Evolutionary conservation across 2,329 filamentous ascomycete species (phyloP).

Genomic region (Ophiosphaerella herpotricha): DNA sequence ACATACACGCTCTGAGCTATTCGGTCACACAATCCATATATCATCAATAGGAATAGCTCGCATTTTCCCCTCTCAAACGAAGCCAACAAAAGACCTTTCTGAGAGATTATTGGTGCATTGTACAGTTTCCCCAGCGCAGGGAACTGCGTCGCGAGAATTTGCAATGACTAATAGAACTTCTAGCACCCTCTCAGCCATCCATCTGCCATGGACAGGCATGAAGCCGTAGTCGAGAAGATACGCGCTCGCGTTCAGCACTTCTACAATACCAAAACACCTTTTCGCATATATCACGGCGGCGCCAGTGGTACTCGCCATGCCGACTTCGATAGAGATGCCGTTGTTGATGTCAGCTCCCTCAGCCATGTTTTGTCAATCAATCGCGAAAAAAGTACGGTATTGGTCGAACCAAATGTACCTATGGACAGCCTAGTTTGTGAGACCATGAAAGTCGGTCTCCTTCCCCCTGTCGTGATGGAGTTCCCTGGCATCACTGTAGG

Average conservation of each 20-base stretch:
- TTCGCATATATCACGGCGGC: conserved; percentile 69
- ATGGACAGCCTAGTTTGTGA: conserved; percentile 67
- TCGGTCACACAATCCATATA: no score
- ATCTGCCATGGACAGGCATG: conserved; percentile 28
- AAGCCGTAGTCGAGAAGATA: conserved; percentile 26
- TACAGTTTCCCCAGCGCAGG: no score
- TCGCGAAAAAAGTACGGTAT: conserved; percentile 54
- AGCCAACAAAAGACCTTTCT: no score
- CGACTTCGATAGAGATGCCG: conserved; percentile 36
- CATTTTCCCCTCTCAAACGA: no score
- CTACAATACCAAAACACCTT: conserved; percentile 30
- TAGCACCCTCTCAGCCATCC: no score
- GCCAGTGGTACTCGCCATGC: conserved; percentile 73
- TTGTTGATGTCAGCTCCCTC: conserved; percentile 69
- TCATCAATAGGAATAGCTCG: no score
- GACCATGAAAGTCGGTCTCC: conserved; percentile 58
- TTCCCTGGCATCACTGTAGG: conserved; percentile 72
- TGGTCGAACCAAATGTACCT: conserved; percentile 71
- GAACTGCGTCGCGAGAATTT: no score
- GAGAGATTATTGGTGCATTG: no score
- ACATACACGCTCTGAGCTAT: no score
- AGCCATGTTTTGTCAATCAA: conserved; percentile 67
- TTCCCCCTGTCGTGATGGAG: conserved; percentile 72
- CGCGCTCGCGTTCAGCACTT: conserved; percentile 29
- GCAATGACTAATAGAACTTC: no score